Conservation (phyloP, 139 green algal species). For the Volvox reticuliferus region DNA sequence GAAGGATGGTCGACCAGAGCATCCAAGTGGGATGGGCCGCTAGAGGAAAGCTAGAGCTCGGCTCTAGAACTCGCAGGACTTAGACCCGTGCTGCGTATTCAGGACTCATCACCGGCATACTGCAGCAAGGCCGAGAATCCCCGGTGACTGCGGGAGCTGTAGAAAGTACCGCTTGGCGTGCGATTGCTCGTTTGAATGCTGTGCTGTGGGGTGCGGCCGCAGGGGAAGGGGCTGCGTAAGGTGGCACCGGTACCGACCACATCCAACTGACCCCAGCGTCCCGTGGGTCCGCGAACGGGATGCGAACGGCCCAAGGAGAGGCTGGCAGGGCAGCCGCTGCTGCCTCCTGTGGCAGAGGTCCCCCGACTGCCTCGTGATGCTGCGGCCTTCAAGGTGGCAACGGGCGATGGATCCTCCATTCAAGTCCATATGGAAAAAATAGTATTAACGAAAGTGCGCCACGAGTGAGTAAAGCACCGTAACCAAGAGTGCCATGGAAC, state of each 20-base stretch:
- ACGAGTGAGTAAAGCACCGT: no score
- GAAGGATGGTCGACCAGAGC: no score
- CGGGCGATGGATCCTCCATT: no score
- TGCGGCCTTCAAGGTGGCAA: neutral
- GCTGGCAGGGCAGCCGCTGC: no score
- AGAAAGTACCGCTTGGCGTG: slow-evolving; percentile 14
- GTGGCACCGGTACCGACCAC: neutral
- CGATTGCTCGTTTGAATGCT: neutral
- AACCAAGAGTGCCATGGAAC: no score
- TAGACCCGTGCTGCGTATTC: neutral
- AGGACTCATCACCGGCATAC: neutral
- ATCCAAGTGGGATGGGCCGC: no score
- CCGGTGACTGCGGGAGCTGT: slow-evolving; percentile 26
- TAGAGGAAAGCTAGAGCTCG: no score
- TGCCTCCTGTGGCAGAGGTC: no score
- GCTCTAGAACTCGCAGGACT: no score
- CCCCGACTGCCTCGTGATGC: no score
- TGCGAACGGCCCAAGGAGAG: neutral
- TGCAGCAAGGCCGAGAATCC: slow-evolving; percentile 21
- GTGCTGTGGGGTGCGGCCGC: slow-evolving; percentile 28
- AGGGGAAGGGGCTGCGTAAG: slow-evolving; percentile 16
- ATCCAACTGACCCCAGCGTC: slow-evolving; percentile 29
- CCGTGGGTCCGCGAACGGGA: neutral
- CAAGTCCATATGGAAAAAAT: no score
- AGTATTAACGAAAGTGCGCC: no score